Evolutionary conservation across 352 stramenopile species (phyloP).

Genomic region (Phytopythium litorale): DNA sequence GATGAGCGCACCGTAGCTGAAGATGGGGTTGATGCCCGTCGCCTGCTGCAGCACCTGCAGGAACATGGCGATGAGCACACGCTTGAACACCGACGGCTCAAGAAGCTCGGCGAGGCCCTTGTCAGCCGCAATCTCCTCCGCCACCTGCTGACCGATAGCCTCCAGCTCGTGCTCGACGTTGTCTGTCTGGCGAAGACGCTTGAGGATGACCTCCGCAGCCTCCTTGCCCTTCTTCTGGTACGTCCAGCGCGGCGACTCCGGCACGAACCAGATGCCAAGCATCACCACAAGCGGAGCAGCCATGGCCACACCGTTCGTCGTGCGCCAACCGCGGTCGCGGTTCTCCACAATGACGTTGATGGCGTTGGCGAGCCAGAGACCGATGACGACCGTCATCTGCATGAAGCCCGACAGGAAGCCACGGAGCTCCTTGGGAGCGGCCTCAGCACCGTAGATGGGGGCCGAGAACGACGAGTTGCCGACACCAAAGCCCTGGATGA

Average conservation of each 20-base stretch:
- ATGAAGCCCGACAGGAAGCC: slow-evolving; percentile 22
- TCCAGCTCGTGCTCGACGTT: slow-evolving; percentile 1
- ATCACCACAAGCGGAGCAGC: slow-evolving; percentile 10
- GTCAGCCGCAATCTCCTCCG: slow-evolving; percentile 8
- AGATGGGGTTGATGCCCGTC: slow-evolving; percentile 27
- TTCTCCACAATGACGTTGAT: slow-evolving; percentile 19
- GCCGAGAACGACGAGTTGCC: slow-evolving; percentile 34
- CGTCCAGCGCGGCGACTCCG: slow-evolving; percentile 9
- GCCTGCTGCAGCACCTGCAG: slow-evolving; percentile 21
- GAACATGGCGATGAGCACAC: slow-evolving; percentile 20
- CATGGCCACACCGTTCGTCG: slow-evolving; percentile 16
- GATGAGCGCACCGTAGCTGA: slow-evolving; percentile 24
- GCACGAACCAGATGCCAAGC: slow-evolving; percentile 6
- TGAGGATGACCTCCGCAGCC: slow-evolving; percentile 5
- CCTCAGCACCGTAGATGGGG: slow-evolving; percentile 21
- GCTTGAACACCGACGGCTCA: slow-evolving; percentile 20
- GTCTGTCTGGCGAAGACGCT: slow-evolving; percentile 11
- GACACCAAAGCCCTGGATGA: slow-evolving; percentile 33
- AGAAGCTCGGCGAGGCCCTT: slow-evolving; percentile 20
- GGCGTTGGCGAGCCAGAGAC: slow-evolving; percentile 15
- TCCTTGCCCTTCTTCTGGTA: slow-evolving; percentile 13
- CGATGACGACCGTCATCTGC: not conserved
- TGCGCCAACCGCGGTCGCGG: slow-evolving; percentile 17
- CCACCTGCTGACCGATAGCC: not conserved
- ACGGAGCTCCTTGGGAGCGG: slow-evolving; percentile 14